Base-by-base conservation (phyloP, 805 yeast species). In the Metschnikowia arizonensis region DNA sequence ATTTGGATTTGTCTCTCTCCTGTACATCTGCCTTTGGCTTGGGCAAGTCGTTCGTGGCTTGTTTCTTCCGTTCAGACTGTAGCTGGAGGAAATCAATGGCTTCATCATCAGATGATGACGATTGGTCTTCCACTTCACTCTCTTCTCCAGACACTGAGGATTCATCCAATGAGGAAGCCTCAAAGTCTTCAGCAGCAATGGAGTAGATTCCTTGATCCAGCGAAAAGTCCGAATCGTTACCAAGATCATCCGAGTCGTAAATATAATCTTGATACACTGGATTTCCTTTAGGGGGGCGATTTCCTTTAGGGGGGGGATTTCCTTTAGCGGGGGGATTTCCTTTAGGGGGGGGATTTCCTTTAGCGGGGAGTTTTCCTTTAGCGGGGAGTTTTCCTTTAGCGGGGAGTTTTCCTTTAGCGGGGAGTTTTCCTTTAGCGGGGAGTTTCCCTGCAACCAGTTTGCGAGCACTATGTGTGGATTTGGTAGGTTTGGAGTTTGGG, bases 41-140 rank as follows among this genome's bases (percentile, higher is more conserved):
- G 24, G 29, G 18, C 18, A n/a, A 45, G 21, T 56, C 38, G 31
- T 48, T 46, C 11, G 53, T 47, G 12, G 33, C 28, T 11, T 14
- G 19, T 15, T 37, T 44, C 60, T 55, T 3, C 67, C 81, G 71
- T 59, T 83, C 84, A 8, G 83, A 85, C 29, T 86, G 85, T 49
- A 85, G 64, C 59, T 77, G 78, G 12, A 85, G 86, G 60, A 82
- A 83, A 63, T 85, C 91, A 2, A 84, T 80, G 53, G 79, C 81
- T 30, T 81, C 81, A 53, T 81, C 88, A 54, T 79, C 83, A 4
- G 54, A 49, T 3, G 57, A 78, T 17, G 57, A 53, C 0, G 83
- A 78, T 19, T 47, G 49, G 34, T 39, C 42, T 17, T 39, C 32
- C 23, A 12, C 68, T 34, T 66, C 68, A 5, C 63, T 58, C 4